Conservation (phyloP, 495 filamentous ascomycete species). For the Diplogelasinospora grovesii region DNA sequence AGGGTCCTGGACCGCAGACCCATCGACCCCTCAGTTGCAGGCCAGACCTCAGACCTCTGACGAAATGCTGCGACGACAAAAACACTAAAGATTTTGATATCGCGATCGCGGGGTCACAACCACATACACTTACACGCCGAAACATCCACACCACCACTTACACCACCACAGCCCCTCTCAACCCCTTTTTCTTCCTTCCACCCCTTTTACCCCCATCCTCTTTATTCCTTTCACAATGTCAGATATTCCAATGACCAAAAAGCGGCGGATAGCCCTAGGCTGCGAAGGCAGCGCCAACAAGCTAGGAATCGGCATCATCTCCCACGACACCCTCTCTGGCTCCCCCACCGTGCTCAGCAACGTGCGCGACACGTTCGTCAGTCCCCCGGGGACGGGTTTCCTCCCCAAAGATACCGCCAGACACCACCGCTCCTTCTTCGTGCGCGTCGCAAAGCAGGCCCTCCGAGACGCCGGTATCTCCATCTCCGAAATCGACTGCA, state of each 20-base stretch:
- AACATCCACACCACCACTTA: conserved; percentile 7
- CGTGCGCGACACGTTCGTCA: conserved; percentile 85
- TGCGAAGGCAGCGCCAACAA: conserved; percentile 98
- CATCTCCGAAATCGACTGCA: conserved; percentile 68
- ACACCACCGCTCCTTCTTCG: conserved; percentile 84
- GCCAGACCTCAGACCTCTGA: too few species aligned
- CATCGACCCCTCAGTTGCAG: too few species aligned
- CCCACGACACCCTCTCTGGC: conserved; percentile 54
- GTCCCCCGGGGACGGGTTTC: conserved; percentile 90
- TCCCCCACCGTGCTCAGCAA: conserved; percentile 80
- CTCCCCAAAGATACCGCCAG: conserved; percentile 91
- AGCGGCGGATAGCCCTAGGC: conserved; percentile 66
- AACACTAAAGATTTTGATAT: too few species aligned
- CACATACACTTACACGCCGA: not conserved
- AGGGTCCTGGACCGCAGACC: too few species aligned
- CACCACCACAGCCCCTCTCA: too few species aligned
- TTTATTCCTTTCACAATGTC: too few species aligned
- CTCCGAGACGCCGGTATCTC: conserved; percentile 59
- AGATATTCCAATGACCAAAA: too few species aligned
- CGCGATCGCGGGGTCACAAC: too few species aligned
- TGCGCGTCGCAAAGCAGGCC: conserved; percentile 68
- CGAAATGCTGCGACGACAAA: too few species aligned
- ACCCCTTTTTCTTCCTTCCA: too few species aligned
- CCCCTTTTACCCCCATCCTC: too few species aligned
- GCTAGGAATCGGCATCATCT: conserved; percentile 87